phyloP scores from a whole-genome alignment of 805 yeast genomes.

The Teunomyces lycoperdinae region DNA sequence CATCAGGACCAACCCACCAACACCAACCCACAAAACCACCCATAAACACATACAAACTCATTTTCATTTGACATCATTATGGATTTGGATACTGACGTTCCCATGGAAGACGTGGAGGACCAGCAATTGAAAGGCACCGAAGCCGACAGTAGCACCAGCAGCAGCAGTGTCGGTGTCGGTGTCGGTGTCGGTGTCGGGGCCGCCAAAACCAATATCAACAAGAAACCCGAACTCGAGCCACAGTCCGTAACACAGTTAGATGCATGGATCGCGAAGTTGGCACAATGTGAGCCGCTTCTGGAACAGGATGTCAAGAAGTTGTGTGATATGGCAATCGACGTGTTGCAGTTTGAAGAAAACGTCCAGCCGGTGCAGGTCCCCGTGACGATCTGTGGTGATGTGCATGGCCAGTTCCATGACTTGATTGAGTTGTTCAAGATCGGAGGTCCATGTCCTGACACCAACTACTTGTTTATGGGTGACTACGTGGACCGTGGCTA shows the following conservation, averaged over 20 bases:
- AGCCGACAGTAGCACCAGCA: slow-evolving; percentile 1
- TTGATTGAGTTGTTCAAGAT: slow-evolving; percentile 88
- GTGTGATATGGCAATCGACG: slow-evolving; percentile 90
- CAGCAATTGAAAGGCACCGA: slow-evolving; percentile 26
- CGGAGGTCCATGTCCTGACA: slow-evolving; percentile 61
- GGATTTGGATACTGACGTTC: slow-evolving; percentile 80
- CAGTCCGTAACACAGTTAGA: slow-evolving; percentile 66
- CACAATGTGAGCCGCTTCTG: slow-evolving; percentile 74
- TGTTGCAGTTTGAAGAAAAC: slow-evolving; percentile 85
- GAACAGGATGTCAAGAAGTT: slow-evolving; percentile 77
- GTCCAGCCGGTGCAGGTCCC: slow-evolving; percentile 96
- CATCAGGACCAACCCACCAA: background rate
- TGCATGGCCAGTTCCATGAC: slow-evolving; percentile 95
- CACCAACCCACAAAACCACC: background rate
- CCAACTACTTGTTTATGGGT: slow-evolving; percentile 48
- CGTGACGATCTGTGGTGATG: slow-evolving; percentile 96
- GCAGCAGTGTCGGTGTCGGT: too few species aligned
- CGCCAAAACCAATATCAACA: slow-evolving; percentile 21
- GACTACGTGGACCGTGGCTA: slow-evolving; percentile 90
- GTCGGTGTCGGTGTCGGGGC: background rate
- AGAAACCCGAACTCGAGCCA: slow-evolving; percentile 29
- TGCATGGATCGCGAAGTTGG: slow-evolving; percentile 79
- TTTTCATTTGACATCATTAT: slow-evolving; percentile 24
- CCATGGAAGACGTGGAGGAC: slow-evolving; percentile 75
- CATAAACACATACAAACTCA: background rate